These are phyloP conservation scores for Aspergillus calidoustus DNA, from an alignment of 2,329 filamentous ascomycete species.

Conservation along the genomic window DNA sequence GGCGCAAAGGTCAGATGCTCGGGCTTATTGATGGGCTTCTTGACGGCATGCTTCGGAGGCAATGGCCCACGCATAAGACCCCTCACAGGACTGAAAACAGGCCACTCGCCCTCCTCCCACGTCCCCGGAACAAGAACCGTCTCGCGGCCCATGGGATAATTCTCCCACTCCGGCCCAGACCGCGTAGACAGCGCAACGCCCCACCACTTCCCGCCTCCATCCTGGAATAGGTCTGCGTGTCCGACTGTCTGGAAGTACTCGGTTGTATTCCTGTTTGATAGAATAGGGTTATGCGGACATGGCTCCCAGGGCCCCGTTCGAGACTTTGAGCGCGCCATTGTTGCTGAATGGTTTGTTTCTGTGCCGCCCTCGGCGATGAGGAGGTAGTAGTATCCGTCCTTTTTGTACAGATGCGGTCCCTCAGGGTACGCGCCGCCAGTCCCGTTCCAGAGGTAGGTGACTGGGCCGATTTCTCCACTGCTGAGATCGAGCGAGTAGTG, in stretches of 20 bases:
- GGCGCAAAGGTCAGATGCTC: conserved; percentile 55
- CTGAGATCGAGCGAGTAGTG: conserved; percentile 35
- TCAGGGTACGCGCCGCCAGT: conserved; percentile 48
- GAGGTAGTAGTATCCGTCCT: conserved; percentile 38
- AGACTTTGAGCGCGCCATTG: conserved; percentile 35
- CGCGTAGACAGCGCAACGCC: conserved; percentile 53
- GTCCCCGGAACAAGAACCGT: conserved; percentile 54
- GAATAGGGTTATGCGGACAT: conserved; percentile 46
- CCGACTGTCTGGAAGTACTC: conserved; percentile 58
- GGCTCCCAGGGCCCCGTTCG: conserved; percentile 47
- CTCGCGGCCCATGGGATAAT: conserved; percentile 61
- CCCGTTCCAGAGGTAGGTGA: conserved; percentile 49
- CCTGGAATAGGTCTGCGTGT: conserved; percentile 62
- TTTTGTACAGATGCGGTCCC: conserved; percentile 37
- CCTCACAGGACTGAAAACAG: conserved; percentile 29
- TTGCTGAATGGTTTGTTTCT: conserved; percentile 31
- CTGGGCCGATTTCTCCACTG: conserved; percentile 20
- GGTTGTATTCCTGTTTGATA: conserved; percentile 45
- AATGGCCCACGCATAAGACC: conserved; percentile 23
- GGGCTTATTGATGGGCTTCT: conserved; percentile 42
- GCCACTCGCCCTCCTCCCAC: conserved; percentile 57
- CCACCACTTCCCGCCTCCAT: conserved; percentile 59
- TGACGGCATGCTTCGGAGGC: conserved; percentile 27
- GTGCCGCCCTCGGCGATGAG: conserved; percentile 36
- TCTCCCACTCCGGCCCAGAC: conserved; percentile 35